Conservation (phyloP, 495 filamentous ascomycete genomes). For the Sabuloglossum arenarium region DNA sequence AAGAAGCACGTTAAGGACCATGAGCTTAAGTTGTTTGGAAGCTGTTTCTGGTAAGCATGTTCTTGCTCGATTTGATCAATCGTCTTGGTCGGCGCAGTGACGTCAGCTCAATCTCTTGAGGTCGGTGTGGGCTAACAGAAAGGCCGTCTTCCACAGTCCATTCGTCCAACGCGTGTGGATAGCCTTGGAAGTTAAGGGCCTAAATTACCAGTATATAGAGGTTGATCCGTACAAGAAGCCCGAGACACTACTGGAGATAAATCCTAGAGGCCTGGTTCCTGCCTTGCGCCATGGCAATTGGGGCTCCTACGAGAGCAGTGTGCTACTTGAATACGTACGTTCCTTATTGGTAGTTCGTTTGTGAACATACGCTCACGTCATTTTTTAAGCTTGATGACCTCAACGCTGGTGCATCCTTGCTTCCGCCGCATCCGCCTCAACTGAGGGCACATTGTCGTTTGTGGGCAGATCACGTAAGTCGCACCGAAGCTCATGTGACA, state of each 20-base stretch:
- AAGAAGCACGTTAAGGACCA: conserved; percentile 46
- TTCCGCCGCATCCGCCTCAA: conserved; percentile 44
- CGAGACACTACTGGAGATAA: conserved; percentile 55
- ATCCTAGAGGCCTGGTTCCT: conserved; percentile 75
- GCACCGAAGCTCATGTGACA: not conserved
- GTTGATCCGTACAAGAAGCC: conserved; percentile 77
- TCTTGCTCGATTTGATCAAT: not conserved
- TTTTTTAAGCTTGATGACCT: conserved; percentile 54
- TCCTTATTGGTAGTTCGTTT: not conserved
- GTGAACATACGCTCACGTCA: not conserved
- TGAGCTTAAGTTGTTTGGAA: conserved; percentile 66
- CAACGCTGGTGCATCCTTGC: conserved; percentile 33
- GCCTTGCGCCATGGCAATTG: conserved; percentile 67
- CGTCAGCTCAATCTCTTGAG: not conserved
- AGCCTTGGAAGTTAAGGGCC: conserved; percentile 65
- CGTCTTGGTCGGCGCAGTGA: not conserved
- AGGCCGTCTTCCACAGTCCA: conserved; percentile 21
- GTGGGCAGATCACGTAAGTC: conserved; percentile 69
- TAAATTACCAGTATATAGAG: conserved; percentile 82
- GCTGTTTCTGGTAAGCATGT: conserved; percentile 68
- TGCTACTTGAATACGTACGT: conserved; percentile 75
- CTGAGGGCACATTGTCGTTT: conserved; percentile 58
- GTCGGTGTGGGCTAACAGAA: not conserved
- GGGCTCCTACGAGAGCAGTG: conserved; percentile 71
- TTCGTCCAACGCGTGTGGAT: conserved; percentile 96